Conservation (phyloP, 2,329 filamentous ascomycete genomes). For the Ceratocystis lukuohia region DNA sequence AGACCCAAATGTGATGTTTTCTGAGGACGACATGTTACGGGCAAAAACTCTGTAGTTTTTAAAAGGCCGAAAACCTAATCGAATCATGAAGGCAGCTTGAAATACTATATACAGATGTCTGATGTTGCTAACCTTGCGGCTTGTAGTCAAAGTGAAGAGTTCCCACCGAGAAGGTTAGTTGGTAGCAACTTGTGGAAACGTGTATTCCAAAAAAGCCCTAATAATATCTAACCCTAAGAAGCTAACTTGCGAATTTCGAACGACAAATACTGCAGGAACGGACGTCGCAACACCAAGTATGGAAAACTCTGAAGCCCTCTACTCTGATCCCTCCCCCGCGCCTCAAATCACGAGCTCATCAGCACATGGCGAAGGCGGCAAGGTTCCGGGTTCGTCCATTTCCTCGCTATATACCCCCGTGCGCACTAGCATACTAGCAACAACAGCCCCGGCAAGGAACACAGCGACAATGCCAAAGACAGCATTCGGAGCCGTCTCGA, state of each 20-base stretch:
- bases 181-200: background rate
- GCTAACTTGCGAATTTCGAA: no score
- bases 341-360: slow-evolving; percentile 16
- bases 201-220: background rate
- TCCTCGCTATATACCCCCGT: slow-evolving; percentile 16
- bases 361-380: slow-evolving; percentile 7
- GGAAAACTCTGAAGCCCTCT: background rate
- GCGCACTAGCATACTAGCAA: slow-evolving; percentile 11
- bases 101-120: background rate
- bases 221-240: background rate
- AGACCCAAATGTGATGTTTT: slow-evolving; percentile 54
- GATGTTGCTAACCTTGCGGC: background rate
- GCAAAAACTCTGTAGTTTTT: background rate
- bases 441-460: slow-evolving; percentile 9
- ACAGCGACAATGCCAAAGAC: slow-evolving; percentile 43
- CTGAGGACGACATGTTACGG: slow-evolving; percentile 12
- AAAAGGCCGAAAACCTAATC: background rate
- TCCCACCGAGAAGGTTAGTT: background rate
- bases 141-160: background rate
- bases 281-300: no score
- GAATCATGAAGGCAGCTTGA: background rate
- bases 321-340: background rate
- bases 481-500: slow-evolving; percentile 63
- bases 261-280: background rate
- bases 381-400: slow-evolving; percentile 4